Percentiles rank a stretch among this genome's conserved stretches.
phyloP scores from a whole-genome alignment of 1,284 basidiomycete genomes.

The Vanrija pseudolonga region DNA sequence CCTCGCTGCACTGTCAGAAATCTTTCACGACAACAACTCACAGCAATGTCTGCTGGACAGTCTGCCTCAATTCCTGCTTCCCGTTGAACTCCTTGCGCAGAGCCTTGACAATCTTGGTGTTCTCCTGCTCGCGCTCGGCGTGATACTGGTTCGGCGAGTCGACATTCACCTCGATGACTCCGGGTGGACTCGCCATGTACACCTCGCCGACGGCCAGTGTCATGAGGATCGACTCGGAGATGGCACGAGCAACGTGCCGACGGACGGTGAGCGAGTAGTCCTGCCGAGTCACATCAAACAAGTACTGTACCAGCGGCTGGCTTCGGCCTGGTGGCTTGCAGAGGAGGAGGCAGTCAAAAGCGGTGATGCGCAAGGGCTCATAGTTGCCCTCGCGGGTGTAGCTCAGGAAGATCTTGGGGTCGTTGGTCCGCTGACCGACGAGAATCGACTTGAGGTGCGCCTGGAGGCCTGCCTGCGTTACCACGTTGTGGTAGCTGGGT shows the following conservation, averaged over 20 bases:
- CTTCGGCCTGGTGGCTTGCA: conserved; percentile 61
- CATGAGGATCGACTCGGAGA: conserved; percentile 82
- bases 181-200: conserved; percentile 44
- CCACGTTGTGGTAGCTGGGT: conserved; percentile 89
- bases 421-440: conserved; percentile 74
- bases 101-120: conserved; percentile 64
- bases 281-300: conserved; percentile 81
- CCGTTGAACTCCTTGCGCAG: conserved; percentile 78
- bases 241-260: conserved; percentile 77
- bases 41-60: conserved; percentile 27
- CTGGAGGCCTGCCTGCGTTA: conserved; percentile 85
- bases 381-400: conserved; percentile 93
- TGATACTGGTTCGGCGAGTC: conserved; percentile 24
- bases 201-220: conserved; percentile 87
- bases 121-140: conserved; percentile 24
- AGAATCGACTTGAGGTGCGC: conserved; percentile 76
- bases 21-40: conserved; percentile 10
- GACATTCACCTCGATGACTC: conserved; percentile 30
- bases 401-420: conserved; percentile 76
- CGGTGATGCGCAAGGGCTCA: conserved; percentile 81
- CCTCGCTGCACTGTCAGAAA: conserved; percentile 17
- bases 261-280: conserved; percentile 80
- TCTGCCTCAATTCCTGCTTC: conserved; percentile 66
- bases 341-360: conserved; percentile 89
- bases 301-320: conserved; percentile 67